Percentiles rank a stretch among this genome's conserved stretches.
These are phyloP conservation scores for Aspergillus nomiae DNA, from an alignment of 2,329 filamentous ascomycete genomes.

Conservation along the genomic window DNA sequence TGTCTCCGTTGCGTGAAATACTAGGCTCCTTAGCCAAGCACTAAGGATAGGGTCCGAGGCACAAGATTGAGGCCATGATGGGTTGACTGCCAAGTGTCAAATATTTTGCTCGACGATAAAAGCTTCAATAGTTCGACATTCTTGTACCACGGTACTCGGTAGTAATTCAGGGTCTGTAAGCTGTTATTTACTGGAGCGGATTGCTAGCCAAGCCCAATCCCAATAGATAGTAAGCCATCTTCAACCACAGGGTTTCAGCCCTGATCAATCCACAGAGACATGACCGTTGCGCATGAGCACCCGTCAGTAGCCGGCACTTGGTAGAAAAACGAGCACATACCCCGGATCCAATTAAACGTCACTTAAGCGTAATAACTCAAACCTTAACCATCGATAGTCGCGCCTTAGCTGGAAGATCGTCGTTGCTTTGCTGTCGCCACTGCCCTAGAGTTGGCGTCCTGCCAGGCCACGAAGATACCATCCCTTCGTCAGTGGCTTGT, in stretches of 20 bases:
- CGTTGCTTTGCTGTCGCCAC: conserved; percentile 3
- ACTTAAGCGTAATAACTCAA: conserved; percentile 5
- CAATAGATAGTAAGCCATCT: neutral
- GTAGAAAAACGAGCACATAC: neutral
- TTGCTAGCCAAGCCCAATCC: neutral
- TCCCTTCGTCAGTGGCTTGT: neutral
- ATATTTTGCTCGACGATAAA: neutral
- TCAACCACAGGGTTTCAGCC: neutral
- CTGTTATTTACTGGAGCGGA: neutral
- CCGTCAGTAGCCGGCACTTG: neutral
- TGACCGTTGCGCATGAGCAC: neutral
- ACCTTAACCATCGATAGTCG: conserved; percentile 10
- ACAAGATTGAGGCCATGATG: neutral
- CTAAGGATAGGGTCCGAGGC: neutral
- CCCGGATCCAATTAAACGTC: conserved; percentile 7
- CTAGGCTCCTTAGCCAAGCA: neutral
- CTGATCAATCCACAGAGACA: neutral
- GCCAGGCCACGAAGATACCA: neutral
- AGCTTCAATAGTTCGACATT: neutral
- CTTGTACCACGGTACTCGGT: neutral
- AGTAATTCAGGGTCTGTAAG: neutral
- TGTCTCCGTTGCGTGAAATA: neutral
- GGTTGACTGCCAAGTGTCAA: neutral
- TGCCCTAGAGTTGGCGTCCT: neutral
- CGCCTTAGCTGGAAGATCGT: conserved; percentile 11